Base-by-base conservation (phyloP, 129 eudicot genomes). In the Rutidosis leptorrhynchoides region DNA sequence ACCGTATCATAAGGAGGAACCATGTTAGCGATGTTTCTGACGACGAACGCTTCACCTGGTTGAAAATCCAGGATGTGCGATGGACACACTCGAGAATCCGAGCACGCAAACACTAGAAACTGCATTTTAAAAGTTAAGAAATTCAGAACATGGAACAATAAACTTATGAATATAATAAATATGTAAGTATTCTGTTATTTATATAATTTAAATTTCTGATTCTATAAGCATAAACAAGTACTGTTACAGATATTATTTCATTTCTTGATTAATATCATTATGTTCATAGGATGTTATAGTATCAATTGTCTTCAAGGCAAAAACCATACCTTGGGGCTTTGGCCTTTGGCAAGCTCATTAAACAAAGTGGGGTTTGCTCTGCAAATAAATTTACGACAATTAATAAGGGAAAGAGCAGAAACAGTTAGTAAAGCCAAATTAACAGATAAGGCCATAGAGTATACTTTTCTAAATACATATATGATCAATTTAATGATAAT, bases 1-100 rank as follows among this genome's bases (percentile, higher is more conserved):
- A 87, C 95, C 84, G 64, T 69, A 62, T 90, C 95, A 74, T 20
- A 90, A 3, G 91, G 91, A 29, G 97, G 97, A 64, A 90, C 95
- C 97, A 90, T 90, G 81, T 82, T 90, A 63, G 97, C 97, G 23
- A 90, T 90, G 77, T 90, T 90, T 65, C 97, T 69, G 74, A 90
- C 90, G 27, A 82, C 63, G 43, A 90, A 90, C 15, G 97, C 97
- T 74, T 90, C 97, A 25, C 97, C 97, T 16, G 97, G 97, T 55
- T 86, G 91, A 63, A 86, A 90, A 74, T 86, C 81, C 35, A 90
- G 83, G 45, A 90, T 71, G 68, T 90, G 97, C 21, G 97, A 90
- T 8, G 97, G 97, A 69, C 97, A 90, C 26, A 90, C 97, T 24
- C 97, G 80, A 24, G 97, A 90, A 49, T 90, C 97, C 45, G 95